Evolutionary conservation across 352 stramenopile species (phyloP), one percentile per base, ranked within the genome.

Genomic region (Nothophytophthora sp.): DNA sequence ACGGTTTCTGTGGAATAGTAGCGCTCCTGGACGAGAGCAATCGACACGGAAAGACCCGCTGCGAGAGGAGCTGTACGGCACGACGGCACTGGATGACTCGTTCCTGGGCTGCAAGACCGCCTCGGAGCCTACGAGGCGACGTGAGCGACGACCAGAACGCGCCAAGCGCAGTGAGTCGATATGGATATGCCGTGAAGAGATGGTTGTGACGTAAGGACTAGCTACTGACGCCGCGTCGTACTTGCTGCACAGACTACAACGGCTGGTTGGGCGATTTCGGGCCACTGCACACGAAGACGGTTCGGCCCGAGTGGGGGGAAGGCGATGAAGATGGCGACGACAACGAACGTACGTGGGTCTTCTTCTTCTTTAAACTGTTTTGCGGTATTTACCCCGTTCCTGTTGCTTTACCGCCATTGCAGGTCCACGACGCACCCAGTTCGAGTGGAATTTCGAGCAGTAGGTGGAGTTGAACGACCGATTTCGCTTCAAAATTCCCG

Each of bases 211-310:
- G 27, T 38, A 28, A 28, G 19, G 25, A 18, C 25, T 11, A n/a
- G 34, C 24, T 48, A 22, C 5, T n/a, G n/a, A n/a, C n/a, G n/a
- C n/a, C n/a, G n/a, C n/a, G n/a, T n/a, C 7, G 8, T 18, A 18
- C 43, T 15, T 57, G 11, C 25, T 54, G 3, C 16, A 16, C 28
- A 91, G 80, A 68, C 32, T 90, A 83, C 63, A 82, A 83, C 20
- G 75, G 77, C 7, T 94, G 83, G 79, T 46, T 94, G 2, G 79
- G 81, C 10, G 79, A 92, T 62, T 92, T 84, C 40, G 81, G 83
- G 2, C 74, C 76, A 4, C 57, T 75, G 36, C 83, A 92, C 37
- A 92, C 83, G 3, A 89, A 81, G 49, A 90, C 76, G 16, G 75
- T 92, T 33, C 67, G 67, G 2, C 70, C 70, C 7, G 64, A 70